These are phyloP conservation scores for Penicillium brevicompactum DNA, from an alignment of 2,329 filamentous ascomycete genomes.

Conservation along the genomic window DNA sequence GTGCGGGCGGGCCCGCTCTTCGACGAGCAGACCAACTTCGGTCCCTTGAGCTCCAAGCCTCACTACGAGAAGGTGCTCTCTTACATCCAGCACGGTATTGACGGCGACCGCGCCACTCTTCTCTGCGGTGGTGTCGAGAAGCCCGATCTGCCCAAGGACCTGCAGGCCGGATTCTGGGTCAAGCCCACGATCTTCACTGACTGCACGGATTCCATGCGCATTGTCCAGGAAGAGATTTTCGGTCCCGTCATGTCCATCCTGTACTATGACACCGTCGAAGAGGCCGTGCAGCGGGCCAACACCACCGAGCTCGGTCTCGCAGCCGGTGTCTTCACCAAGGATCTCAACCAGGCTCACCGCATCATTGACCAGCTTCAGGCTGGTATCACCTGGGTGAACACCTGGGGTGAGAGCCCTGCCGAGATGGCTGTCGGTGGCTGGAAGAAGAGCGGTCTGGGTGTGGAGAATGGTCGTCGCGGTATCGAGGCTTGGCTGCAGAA, in stretches of 20 bases:
- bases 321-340: slow-evolving; percentile 78
- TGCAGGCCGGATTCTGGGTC: slow-evolving; percentile 76
- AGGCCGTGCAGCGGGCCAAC: slow-evolving; percentile 74
- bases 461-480: slow-evolving; percentile 81
- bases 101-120: slow-evolving; percentile 71
- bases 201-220: slow-evolving; percentile 80
- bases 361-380: slow-evolving; percentile 73
- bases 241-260: slow-evolving; percentile 84
- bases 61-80: slow-evolving; percentile 77
- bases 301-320: slow-evolving; percentile 76
- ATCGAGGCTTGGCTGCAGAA: slow-evolving; percentile 82
- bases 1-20: slow-evolving; percentile 74
- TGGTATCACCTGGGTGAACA: slow-evolving; percentile 90
- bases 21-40: slow-evolving; percentile 75
- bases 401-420: slow-evolving; percentile 87
- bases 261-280: slow-evolving; percentile 69
- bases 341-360: slow-evolving; percentile 72
- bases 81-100: slow-evolving; percentile 75
- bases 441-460: slow-evolving; percentile 85
- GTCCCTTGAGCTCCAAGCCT: slow-evolving; percentile 73
- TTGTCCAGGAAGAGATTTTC: slow-evolving; percentile 83
- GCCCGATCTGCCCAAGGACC: slow-evolving; percentile 55
- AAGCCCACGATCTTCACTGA: slow-evolving; percentile 82
- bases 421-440: slow-evolving; percentile 93
- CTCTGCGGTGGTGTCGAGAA: slow-evolving; percentile 70